A percentile compares a stretch with the other conserved stretches of the same genome.
Evolutionary conservation across 106 monocot genomes (phyloP).

Genomic region (Dioscorea dumetorum): DNA sequence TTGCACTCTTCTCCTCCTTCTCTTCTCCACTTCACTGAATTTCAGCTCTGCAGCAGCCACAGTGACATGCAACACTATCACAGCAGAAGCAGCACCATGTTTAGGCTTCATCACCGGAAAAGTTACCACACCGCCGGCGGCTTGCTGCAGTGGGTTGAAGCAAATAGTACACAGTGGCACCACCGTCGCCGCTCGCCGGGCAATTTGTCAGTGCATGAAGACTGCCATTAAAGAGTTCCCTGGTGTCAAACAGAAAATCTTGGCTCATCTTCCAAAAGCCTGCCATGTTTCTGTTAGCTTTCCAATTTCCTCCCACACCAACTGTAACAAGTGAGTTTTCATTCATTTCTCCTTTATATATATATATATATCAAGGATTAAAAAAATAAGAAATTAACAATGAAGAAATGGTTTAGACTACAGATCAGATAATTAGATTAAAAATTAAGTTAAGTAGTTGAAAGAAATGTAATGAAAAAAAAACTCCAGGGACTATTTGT

Average conservation of each 20-base stretch:
- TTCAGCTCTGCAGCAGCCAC: conserved; percentile 6
- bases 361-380: too few relatives aligned
- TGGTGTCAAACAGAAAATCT: conserved; percentile 19
- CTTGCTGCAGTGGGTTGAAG: conserved; percentile 23
- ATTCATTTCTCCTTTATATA: too few relatives aligned
- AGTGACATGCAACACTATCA: conserved; percentile 22
- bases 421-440: too few relatives aligned
- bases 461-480: too few relatives aligned
- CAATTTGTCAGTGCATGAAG: conserved; percentile 31
- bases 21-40: conserved; percentile 1
- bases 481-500: too few relatives aligned
- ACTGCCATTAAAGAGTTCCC: conserved; percentile 18
- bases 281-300: conserved; percentile 21
- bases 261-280: conserved; percentile 10
- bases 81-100: conserved; percentile 17
- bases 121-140: not conserved
- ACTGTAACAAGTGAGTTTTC: conserved; percentile 21
- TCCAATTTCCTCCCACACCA: conserved; percentile 30
- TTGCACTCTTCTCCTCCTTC: conserved; percentile 9
- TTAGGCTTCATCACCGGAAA: conserved; percentile 21
- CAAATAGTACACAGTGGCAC: conserved; percentile 13
- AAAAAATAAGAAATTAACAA: too few relatives aligned
- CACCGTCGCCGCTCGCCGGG: conserved; percentile 19
- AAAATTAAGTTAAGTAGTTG: too few relatives aligned
- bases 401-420: too few relatives aligned